Evolutionary conservation across 805 yeast genomes (phyloP), one percentile per base, ranked within the genome.

Genomic region (Candida manassasensis): DNA sequence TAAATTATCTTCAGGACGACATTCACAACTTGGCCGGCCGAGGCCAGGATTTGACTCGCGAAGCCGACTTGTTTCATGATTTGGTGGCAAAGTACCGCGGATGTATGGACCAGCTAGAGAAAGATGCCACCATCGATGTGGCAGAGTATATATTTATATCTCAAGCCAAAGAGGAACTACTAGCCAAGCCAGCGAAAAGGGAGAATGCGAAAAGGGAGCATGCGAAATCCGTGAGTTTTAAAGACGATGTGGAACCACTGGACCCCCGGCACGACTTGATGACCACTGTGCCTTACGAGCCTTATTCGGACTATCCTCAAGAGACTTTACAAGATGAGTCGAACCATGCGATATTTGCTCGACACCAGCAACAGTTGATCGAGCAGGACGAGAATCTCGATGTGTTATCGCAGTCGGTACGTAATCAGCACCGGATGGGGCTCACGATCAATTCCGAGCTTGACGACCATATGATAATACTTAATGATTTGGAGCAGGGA

Each of bases 401-500:
- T 29, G 29, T 37, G 8, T 47, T 67, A 19, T 70, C 63, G 39
- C 43, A 48, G 16, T 57, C 63, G 10, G 57, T 67, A 6, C 48
- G 48, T 19, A 44, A 50, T 17, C 73, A 67, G 47, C 67, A 59
- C 39, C 40, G 50, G 9, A 66, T 67, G 70, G 71, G 72, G 4
- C 36, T 50, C 10, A 48, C 42, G 19, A 67, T 67, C 27, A 57
- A 63, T 40, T 51, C 55, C 18, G 73, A 67, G 40, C 35, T 67
- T 8, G 71, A 67, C 38, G 63, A 65, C 30, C 73, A 67, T 42
- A 39, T 67, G 38, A 62, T 67, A 11, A 35, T 66, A 11, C 55
- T 67, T 37, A 55, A 57, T 38, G 72, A 67, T 44, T 50, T 67
- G 30, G 73, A 67, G 39, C 50, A 44, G 26, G 72, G 72, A 2